A percentile compares a stretch with the other conserved stretches of the same genome.
Evolutionary conservation across 2,329 filamentous ascomycete genomes (phyloP).

Genomic region (Aspergillus pseudoviridinutans): DNA sequence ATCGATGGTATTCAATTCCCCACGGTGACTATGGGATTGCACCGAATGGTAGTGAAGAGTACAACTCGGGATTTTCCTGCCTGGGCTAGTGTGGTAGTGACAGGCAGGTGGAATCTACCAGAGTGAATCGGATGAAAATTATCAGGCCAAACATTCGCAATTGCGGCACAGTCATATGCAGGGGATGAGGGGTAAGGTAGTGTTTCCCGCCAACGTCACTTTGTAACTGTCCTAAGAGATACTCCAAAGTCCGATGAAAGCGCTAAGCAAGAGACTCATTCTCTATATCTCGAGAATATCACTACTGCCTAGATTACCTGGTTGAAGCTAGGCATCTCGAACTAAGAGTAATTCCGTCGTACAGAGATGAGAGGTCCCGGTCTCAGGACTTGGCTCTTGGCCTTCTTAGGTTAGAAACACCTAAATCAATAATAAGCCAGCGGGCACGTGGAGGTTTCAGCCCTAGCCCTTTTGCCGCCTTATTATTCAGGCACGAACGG

Average conservation of each 20-base stretch:
- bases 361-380: not conserved
- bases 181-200: not conserved
- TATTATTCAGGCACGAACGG: not conserved
- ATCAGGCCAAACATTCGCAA: not conserved
- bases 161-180: not conserved
- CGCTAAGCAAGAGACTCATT: not conserved
- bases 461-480: not conserved
- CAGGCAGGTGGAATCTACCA: too few species aligned
- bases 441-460: not conserved
- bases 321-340: not conserved
- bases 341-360: not conserved
- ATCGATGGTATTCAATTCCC: too few species aligned
- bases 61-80: too few species aligned
- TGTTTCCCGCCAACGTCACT: not conserved
- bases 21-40: too few species aligned
- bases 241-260: not conserved
- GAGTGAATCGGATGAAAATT: not conserved
- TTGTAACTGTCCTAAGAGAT: not conserved
- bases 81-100: too few species aligned
- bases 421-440: too few species aligned
- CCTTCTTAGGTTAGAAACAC: too few species aligned
- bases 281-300: too few species aligned
- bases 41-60: too few species aligned
- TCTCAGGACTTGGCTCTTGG: not conserved
- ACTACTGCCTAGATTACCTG: not conserved